phyloP scores from a whole-genome alignment of 2,329 filamentous ascomycete genomes.

The Ophiostoma ips region DNA sequence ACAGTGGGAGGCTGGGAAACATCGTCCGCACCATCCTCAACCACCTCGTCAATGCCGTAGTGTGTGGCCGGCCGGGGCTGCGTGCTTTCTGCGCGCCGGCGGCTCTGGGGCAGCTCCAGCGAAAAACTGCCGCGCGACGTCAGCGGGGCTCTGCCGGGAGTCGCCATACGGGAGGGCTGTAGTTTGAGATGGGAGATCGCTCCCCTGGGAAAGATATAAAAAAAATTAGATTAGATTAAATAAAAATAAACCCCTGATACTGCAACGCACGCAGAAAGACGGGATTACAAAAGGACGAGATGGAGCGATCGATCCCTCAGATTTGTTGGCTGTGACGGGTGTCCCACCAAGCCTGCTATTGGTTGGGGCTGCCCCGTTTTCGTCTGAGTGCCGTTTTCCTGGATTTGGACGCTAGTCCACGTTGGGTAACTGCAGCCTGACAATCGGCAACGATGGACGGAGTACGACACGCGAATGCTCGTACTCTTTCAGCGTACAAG shows the following conservation, averaged over 20 bases:
- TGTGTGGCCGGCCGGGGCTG: conserved; percentile 30
- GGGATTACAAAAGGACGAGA: too few species aligned
- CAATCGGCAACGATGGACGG: too few species aligned
- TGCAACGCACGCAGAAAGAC: too few species aligned
- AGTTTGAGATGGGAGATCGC: neutral
- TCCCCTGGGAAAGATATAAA: neutral
- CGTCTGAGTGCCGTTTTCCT: too few species aligned
- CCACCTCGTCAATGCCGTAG: conserved; percentile 51
- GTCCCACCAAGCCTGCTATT: too few species aligned
- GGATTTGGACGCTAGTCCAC: too few species aligned
- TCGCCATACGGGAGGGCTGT: conserved; percentile 3
- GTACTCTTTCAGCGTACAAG: too few species aligned
- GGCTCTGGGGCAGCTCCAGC: conserved; percentile 47
- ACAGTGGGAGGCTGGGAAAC: conserved; percentile 15
- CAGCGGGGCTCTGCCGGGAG: conserved; percentile 3
- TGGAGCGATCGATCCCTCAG: too few species aligned
- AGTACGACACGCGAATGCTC: too few species aligned
- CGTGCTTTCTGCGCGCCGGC: conserved; percentile 31
- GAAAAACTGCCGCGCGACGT: conserved; percentile 8
- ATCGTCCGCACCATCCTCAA: conserved; percentile 36
- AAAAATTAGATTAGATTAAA: neutral
- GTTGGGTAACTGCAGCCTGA: too few species aligned
- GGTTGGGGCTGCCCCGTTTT: too few species aligned
- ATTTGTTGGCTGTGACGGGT: neutral
- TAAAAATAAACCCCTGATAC: neutral